These are phyloP conservation scores for Alternaria gaisen DNA, from an alignment of 2,329 filamentous ascomycete species.

Conservation along the genomic window DNA sequence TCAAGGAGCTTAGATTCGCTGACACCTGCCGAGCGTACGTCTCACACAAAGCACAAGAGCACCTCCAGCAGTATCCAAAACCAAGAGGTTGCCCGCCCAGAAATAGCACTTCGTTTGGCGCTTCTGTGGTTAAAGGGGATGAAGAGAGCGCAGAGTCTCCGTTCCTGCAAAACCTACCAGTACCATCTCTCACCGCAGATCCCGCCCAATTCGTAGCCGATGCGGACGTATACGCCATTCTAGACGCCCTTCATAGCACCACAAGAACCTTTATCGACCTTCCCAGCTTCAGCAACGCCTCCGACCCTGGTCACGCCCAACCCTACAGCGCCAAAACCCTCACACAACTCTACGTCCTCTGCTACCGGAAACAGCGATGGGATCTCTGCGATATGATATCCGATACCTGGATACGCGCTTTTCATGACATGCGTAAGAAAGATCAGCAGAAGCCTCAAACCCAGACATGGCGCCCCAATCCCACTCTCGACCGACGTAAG, in stretches of 20 bases:
- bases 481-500: slow-evolving; percentile 8
- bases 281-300: slow-evolving; percentile 18
- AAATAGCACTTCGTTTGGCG: background rate
- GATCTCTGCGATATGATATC: slow-evolving; percentile 42
- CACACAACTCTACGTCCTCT: slow-evolving; percentile 37
- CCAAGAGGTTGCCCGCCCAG: background rate
- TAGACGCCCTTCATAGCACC: slow-evolving; percentile 2
- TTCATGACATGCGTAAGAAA: slow-evolving; percentile 28
- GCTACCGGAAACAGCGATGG: slow-evolving; percentile 24
- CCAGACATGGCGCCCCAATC: slow-evolving; percentile 30
- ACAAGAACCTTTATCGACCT: slow-evolving; percentile 24
- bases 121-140: background rate
- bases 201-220: background rate
- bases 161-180: background rate
- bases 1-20: background rate
- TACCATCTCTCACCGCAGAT: background rate
- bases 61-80: background rate
- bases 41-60: background rate
- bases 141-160: background rate
- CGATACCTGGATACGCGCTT: slow-evolving; percentile 48
- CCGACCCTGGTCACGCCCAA: background rate
- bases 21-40: background rate
- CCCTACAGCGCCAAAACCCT: slow-evolving; percentile 33
- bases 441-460: background rate
- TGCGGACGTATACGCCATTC: background rate